Conservation (phyloP, 1,139 yeast species). For the Magnusiomyces magnusii region DNA sequence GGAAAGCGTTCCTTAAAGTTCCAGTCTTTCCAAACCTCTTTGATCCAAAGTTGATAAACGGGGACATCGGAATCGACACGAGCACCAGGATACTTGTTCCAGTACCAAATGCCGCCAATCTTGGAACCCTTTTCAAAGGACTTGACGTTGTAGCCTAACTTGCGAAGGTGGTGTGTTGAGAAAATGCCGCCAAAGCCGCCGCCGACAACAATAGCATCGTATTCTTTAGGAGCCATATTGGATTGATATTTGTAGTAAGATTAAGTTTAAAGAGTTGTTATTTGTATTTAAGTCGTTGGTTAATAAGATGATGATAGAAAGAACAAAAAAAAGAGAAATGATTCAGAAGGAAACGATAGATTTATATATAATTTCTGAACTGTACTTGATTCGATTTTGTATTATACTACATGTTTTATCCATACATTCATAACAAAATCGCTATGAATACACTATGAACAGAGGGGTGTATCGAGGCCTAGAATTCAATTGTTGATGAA, state of each 20-base stretch:
- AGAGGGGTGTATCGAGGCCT: neutral
- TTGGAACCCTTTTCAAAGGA: conserved; percentile 41
- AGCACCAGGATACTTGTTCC: conserved; percentile 44
- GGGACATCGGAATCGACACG: conserved; percentile 48
- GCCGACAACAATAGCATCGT: conserved; percentile 39
- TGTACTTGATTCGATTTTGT: no score
- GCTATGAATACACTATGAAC: neutral
- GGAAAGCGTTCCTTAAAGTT: conserved; percentile 37
- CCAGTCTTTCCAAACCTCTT: conserved; percentile 41
- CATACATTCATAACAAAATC: no score
- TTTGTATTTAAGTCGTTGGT: no score
- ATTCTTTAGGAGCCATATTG: conserved; percentile 13
- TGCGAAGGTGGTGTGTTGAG: conserved; percentile 32
- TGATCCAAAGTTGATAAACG: conserved; percentile 42
- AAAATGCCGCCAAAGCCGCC: conserved; percentile 45
- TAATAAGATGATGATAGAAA: no score
- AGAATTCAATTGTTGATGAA: neutral
- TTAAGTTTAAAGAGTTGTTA: no score
- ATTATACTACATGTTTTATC: no score
- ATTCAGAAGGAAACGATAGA: no score
- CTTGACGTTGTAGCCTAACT: conserved; percentile 33
- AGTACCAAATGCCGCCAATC: conserved; percentile 49
- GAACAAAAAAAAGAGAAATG: no score
- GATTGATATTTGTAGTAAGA: neutral
- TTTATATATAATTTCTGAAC: no score